phyloP scores from a whole-genome alignment of 2,329 filamentous ascomycete species.

The Aspergillus sp. region DNA sequence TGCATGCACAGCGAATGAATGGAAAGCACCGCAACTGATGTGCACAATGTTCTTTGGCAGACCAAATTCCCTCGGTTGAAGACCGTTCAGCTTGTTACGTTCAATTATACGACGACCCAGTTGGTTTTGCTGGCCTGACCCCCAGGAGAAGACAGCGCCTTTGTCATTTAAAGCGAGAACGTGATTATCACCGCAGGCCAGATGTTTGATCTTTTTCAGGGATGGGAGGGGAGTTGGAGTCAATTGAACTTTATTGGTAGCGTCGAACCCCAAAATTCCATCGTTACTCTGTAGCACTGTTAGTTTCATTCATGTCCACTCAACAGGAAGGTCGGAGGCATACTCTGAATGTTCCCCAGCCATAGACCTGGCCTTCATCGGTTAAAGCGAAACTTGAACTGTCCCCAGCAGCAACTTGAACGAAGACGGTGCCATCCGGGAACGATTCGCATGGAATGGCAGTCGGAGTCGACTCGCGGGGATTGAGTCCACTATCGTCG shows the following conservation, averaged over 20 bases:
- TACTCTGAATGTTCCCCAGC: slow-evolving; percentile 60
- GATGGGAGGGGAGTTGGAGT: slow-evolving; percentile 45
- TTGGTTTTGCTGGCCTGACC: slow-evolving; percentile 64
- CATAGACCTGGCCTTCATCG: slow-evolving; percentile 56
- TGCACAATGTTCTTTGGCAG: slow-evolving; percentile 55
- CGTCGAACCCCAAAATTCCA: slow-evolving; percentile 57
- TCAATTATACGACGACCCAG: slow-evolving; percentile 61
- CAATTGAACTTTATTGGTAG: slow-evolving; percentile 39
- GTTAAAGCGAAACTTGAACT: slow-evolving; percentile 58
- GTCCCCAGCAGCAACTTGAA: slow-evolving; percentile 55
- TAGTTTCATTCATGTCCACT: not conserved
- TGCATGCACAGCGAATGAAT: slow-evolving; percentile 70
- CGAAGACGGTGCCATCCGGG: slow-evolving; percentile 51
- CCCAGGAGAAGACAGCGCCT: slow-evolving; percentile 60
- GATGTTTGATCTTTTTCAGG: slow-evolving; percentile 51
- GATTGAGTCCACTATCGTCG: slow-evolving; percentile 54
- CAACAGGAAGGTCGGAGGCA: slow-evolving; percentile 17
- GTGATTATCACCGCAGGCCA: slow-evolving; percentile 55
- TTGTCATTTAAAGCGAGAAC: slow-evolving; percentile 54
- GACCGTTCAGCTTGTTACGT: slow-evolving; percentile 51
- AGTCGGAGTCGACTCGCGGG: slow-evolving; percentile 51
- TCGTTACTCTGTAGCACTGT: slow-evolving; percentile 51
- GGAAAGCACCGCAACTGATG: slow-evolving; percentile 69
- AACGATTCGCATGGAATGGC: slow-evolving; percentile 46
- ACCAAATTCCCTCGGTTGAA: slow-evolving; percentile 54